Evolutionary conservation across 2,329 filamentous ascomycete species (phyloP), one percentile per base, ranked within the genome.

Genomic region (Calonectria fujianensis): DNA sequence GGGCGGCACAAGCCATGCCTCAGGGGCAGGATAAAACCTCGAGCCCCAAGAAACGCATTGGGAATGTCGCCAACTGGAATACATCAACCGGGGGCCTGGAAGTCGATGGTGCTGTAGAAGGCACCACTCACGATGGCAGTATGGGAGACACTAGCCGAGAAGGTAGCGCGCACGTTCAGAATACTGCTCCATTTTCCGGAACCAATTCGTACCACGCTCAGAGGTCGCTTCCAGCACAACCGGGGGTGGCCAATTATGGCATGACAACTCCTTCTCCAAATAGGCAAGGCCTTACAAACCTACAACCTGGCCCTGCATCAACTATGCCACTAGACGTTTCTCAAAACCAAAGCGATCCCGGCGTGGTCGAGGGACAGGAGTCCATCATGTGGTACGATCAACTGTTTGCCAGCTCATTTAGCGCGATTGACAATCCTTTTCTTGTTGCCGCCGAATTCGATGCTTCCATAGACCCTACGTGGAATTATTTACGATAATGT

Each of bases 331-430:
- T 57, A 2, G 74, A 76, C 14, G 45, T 32, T 3, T 5, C 51
- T 1, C 66, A 68, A 16, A 10, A 67, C 16, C 70, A 51, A 29
- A 29, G 77, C 2, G 75, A 79, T 8, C 54, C 65, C 10, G 63
- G 79, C 20, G 74, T 77, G 0, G 71, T 80, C 0, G 83, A 84
- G 24, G 82, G 82, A 0, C 82, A 84, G n/a, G 82, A 84, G 66
- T 83, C 83, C 0, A 83, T 84, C 74, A 82, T 83, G 52, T 84
- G 83, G 83, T 84, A 83, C 48, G 83, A 84, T 10, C 83, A 84
- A 48, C 54, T 84, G 24, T 84, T 84, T 72, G 82, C 81, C 1
- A 84, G 82, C 45, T 83, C 82, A 0, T 84, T 84, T 54, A 82
- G 81, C 31, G 82, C 82, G 1, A 82, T 84, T 57, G 83, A 84